Evolutionary conservation across 2,329 filamentous ascomycete species (phyloP).

Genomic region (Cyphellophora europaea): DNA sequence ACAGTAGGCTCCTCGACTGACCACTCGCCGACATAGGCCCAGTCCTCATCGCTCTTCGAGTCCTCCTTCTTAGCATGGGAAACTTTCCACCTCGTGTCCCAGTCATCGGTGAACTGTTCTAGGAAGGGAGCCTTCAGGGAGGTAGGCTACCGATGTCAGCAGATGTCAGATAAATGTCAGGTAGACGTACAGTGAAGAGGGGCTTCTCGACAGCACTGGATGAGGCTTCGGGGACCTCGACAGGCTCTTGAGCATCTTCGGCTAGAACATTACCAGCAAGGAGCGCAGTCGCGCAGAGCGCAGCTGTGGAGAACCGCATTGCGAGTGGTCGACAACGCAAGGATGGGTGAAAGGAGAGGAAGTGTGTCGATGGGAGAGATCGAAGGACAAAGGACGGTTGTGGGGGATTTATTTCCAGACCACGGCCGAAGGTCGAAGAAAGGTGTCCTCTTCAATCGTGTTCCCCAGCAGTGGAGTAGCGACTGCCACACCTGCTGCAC

Average conservation of each 20-base stretch:
- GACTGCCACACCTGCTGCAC: background rate
- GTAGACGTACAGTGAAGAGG: constrained; percentile 70
- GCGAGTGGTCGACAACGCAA: constrained; percentile 27
- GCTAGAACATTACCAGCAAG: constrained; percentile 57
- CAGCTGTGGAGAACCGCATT: constrained; percentile 78
- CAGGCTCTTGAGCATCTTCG: constrained; percentile 57
- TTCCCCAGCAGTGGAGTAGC: constrained; percentile 9
- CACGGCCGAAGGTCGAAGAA: no score
- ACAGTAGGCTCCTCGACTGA: constrained; percentile 86
- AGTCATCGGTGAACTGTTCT: constrained; percentile 96
- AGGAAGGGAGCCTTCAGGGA: constrained; percentile 86
- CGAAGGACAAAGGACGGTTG: no score
- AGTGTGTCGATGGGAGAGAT: background rate
- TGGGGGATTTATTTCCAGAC: no score
- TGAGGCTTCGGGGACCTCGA: constrained; percentile 35
- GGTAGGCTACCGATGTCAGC: constrained; percentile 56
- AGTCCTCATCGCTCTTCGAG: constrained; percentile 71
- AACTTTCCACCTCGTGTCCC: constrained; percentile 86
- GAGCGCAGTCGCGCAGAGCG: constrained; percentile 60
- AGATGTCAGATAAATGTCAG: constrained; percentile 1
- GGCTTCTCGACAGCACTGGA: constrained; percentile 57
- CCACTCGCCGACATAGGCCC: constrained; percentile 97
- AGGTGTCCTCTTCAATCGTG: constrained; percentile 16
- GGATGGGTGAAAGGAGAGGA: constrained; percentile 3
- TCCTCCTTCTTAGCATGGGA: constrained; percentile 97